Evolutionary conservation across 139 green algal genomes (phyloP).

Genomic region (Mychonastes homosphaera): DNA sequence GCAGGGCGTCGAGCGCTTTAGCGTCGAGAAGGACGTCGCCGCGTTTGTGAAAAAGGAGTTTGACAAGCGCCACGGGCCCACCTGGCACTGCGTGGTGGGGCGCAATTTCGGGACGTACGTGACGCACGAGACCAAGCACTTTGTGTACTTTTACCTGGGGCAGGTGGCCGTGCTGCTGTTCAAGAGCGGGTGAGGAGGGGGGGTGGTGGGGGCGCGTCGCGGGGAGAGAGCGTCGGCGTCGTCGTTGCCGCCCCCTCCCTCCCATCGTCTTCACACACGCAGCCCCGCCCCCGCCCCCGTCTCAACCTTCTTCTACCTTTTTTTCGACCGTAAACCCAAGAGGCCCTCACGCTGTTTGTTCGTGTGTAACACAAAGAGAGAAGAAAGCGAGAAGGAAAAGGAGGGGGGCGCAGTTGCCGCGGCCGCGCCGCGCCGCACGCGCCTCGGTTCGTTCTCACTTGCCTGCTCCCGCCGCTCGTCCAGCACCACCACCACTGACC

Average conservation of each 20-base stretch:
- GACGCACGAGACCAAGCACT: conserved; percentile 97
- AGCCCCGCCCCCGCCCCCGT: too few species aligned
- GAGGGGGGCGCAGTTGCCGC: neutral
- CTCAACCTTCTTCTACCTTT: too few species aligned
- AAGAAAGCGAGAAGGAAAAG: neutral
- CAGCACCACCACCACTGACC: neutral
- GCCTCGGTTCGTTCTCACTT: neutral
- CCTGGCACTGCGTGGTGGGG: conserved; percentile 98
- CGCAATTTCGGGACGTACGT: conserved; percentile 97
- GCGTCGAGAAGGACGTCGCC: conserved; percentile 98
- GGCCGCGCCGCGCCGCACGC: conserved; percentile 2
- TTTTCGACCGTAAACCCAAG: too few species aligned
- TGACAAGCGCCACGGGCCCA: conserved; percentile 93
- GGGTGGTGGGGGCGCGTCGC: neutral
- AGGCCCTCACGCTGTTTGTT: too few species aligned
- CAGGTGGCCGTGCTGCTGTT: conserved; percentile 86
- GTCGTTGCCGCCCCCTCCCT: too few species aligned
- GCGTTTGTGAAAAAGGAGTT: conserved; percentile 99
- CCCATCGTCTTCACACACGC: too few species aligned
- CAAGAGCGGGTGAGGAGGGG: conserved; percentile 77
- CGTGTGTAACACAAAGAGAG: too few species aligned
- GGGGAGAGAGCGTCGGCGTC: too few species aligned
- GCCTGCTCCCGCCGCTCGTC: neutral
- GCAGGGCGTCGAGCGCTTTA: conserved; percentile 92
- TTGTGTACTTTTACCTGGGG: conserved; percentile 96